These are phyloP conservation scores for Lentinula lateritia DNA, from an alignment of 768 basidiomycete species.

Conservation along the genomic window DNA sequence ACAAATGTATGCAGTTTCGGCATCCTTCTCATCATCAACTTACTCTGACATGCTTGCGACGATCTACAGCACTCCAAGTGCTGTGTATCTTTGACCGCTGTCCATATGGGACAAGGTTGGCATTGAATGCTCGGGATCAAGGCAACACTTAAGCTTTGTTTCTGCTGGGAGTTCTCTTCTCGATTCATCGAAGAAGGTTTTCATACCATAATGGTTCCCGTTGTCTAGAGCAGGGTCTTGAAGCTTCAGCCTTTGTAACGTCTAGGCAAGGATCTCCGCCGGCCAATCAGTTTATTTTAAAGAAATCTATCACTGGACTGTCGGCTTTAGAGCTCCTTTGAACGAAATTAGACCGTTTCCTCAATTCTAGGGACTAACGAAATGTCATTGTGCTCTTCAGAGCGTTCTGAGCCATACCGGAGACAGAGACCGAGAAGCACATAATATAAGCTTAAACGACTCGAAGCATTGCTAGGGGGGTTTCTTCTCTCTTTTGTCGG, in stretches of 20 bases:
- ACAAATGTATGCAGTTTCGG: neutral
- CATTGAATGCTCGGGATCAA: neutral
- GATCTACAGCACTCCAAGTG: too few relatives aligned
- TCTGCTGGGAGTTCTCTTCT: neutral
- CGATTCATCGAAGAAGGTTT: neutral
- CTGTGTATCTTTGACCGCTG: neutral
- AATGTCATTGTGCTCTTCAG: too few relatives aligned
- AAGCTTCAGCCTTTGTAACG: neutral
- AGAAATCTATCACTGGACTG: neutral
- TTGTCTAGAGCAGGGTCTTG: neutral
- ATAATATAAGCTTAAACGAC: too few relatives aligned
- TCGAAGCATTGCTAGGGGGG: too few relatives aligned
- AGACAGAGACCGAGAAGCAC: too few relatives aligned
- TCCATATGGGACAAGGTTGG: neutral
- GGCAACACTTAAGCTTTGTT: too few relatives aligned
- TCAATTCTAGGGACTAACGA: too few relatives aligned
- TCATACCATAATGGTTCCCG: neutral
- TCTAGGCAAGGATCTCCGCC: neutral
- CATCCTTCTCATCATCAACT: too few relatives aligned
- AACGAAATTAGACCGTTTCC: neutral
- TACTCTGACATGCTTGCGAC: too few relatives aligned
- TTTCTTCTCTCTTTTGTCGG: too few relatives aligned
- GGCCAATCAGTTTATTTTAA: neutral
- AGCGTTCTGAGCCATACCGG: too few relatives aligned
- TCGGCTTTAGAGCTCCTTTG: neutral